These are phyloP conservation scores for Lobosporangium transversale DNA, from an alignment of 192 early-diverging fungal species.

Conservation along the genomic window DNA sequence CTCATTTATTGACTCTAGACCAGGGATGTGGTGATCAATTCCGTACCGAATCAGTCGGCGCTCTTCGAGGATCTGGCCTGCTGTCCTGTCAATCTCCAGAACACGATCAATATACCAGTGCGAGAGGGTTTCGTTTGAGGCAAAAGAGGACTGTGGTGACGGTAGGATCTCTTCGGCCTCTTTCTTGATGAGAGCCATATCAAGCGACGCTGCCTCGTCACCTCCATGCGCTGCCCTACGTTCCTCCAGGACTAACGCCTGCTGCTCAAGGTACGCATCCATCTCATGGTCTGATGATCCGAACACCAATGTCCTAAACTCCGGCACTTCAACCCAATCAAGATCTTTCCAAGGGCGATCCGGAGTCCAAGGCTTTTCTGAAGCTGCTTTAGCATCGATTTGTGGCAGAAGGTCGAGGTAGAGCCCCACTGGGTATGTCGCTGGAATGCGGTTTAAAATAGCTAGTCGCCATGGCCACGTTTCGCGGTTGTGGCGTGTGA, in stretches of 20 bases:
- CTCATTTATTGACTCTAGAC: slow-evolving; percentile 64
- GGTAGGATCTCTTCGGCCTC: slow-evolving; percentile 53
- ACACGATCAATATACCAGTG: slow-evolving; percentile 71
- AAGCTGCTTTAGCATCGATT: slow-evolving; percentile 10
- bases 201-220: slow-evolving; percentile 25
- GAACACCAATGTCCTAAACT: slow-evolving; percentile 53
- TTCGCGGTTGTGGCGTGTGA: slow-evolving; percentile 69
- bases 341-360: slow-evolving; percentile 66
- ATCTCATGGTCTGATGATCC: slow-evolving; percentile 44
- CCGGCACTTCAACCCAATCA: slow-evolving; percentile 68
- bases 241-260: slow-evolving; percentile 25
- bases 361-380: slow-evolving; percentile 46
- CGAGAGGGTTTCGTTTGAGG: slow-evolving; percentile 53
- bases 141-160: slow-evolving; percentile 59
- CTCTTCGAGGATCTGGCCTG: slow-evolving; percentile 65
- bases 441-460: slow-evolving; percentile 68
- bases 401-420: slow-evolving; percentile 55
- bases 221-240: slow-evolving; percentile 47
- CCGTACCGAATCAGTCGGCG: slow-evolving; percentile 65
- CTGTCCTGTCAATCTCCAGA: slow-evolving; percentile 59
- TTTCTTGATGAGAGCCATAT: slow-evolving; percentile 31
- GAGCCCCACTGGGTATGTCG: slow-evolving; percentile 58
- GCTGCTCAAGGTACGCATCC: slow-evolving; percentile 31
- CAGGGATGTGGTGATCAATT: slow-evolving; percentile 55
- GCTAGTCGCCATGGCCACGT: slow-evolving; percentile 67